Percentiles rank a stretch among this genome's conserved stretches.
Evolutionary conservation across 805 yeast genomes (phyloP).

Genomic region (Myxozyma geophila): DNA sequence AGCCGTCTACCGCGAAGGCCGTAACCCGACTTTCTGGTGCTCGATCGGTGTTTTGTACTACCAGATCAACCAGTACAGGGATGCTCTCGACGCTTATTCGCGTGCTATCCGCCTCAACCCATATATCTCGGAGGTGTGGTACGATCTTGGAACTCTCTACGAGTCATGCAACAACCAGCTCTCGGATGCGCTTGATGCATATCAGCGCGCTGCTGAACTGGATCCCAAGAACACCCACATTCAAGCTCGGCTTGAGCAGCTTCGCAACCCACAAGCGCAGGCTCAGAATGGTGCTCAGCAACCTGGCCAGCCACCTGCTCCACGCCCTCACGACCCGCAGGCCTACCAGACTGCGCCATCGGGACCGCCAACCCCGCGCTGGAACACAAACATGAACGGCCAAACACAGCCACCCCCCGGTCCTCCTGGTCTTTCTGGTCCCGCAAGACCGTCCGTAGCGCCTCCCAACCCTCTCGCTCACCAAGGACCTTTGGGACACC

Average conservation of each 20-base stretch:
- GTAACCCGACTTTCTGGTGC: slow-evolving; percentile 98
- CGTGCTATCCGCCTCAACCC: slow-evolving; percentile 95
- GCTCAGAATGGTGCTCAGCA: slow-evolving; percentile 65
- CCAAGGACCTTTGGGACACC: slow-evolving; percentile 41
- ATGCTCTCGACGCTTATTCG: slow-evolving; percentile 96
- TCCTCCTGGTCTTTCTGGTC: slow-evolving; percentile 31
- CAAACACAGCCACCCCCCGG: slow-evolving; percentile 40
- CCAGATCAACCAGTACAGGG: slow-evolving; percentile 94
- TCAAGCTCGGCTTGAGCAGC: slow-evolving; percentile 86
- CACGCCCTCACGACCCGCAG: slow-evolving; percentile 61
- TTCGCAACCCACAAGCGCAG: slow-evolving; percentile 49
- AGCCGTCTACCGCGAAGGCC: slow-evolving; percentile 93
- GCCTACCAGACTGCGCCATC: slow-evolving; percentile 54
- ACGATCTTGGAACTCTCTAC: slow-evolving; percentile 93
- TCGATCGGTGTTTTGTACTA: slow-evolving; percentile 93
- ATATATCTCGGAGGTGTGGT: slow-evolving; percentile 97
- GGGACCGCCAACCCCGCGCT: slow-evolving; percentile 59
- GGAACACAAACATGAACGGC: slow-evolving; percentile 36
- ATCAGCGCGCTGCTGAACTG: slow-evolving; percentile 91
- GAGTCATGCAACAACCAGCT: slow-evolving; percentile 97
- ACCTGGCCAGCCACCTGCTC: slow-evolving; percentile 63
- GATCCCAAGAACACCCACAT: slow-evolving; percentile 95
- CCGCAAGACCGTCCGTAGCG: slow-evolving; percentile 26
- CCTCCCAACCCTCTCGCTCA: slow-evolving; percentile 35
- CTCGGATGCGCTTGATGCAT: slow-evolving; percentile 94